These are phyloP conservation scores for Umbelopsis vinacea DNA, from an alignment of 192 early-diverging fungal species.

Conservation along the genomic window DNA sequence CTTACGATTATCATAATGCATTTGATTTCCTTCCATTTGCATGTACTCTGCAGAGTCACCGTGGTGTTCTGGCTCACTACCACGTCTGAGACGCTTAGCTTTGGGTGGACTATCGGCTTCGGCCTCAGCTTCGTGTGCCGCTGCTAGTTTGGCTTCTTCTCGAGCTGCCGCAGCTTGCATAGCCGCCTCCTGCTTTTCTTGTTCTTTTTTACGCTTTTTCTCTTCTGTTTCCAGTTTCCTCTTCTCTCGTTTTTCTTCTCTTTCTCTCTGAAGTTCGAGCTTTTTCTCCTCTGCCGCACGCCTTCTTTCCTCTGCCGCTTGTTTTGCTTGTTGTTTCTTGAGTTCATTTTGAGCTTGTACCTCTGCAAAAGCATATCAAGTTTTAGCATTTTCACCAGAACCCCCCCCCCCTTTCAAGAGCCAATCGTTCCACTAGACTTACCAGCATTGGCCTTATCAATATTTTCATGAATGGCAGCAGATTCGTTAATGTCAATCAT, in stretches of 20 bases:
- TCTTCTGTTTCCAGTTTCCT: slow-evolving; percentile 18
- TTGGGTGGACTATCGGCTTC: slow-evolving; percentile 1
- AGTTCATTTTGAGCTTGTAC: slow-evolving; percentile 19
- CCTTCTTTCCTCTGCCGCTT: slow-evolving; percentile 16
- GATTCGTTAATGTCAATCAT: slow-evolving; percentile 35
- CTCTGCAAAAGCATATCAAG: slow-evolving; percentile 8
- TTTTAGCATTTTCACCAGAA: too few relatives aligned
- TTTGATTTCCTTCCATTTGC: neutral
- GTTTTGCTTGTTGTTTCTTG: slow-evolving; percentile 26
- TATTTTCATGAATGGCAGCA: slow-evolving; percentile 26
- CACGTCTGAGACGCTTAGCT: neutral
- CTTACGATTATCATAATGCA: slow-evolving; percentile 9
- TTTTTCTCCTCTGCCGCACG: slow-evolving; percentile 18
- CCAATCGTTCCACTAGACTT: neutral
- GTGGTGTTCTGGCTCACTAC: neutral
- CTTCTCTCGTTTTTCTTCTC: slow-evolving; percentile 21
- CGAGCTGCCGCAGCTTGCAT: slow-evolving; percentile 10
- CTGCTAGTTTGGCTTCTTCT: slow-evolving; percentile 6
- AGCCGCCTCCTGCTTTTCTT: neutral
- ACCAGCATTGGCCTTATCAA: slow-evolving; percentile 14
- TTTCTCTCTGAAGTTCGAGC: neutral
- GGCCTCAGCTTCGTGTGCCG: neutral
- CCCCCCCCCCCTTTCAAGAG: slow-evolving; percentile 7
- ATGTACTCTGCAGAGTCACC: neutral
- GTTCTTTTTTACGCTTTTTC: slow-evolving; percentile 9